Evolutionary conservation across 2,329 filamentous ascomycete genomes (phyloP).

Genomic region (Trichophaea hybrida): DNA sequence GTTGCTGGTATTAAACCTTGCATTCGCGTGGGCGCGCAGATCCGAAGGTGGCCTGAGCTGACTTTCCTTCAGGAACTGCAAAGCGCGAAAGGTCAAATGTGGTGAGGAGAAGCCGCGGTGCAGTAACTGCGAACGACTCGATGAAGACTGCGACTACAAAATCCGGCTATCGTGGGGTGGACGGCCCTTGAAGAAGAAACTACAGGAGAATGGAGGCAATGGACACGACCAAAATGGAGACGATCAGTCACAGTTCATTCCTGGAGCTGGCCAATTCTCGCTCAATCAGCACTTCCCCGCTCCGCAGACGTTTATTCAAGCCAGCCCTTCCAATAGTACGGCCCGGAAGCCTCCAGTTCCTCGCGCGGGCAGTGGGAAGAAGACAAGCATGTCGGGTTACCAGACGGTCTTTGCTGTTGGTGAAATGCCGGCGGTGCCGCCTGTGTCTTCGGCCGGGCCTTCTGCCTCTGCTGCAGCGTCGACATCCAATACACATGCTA

Average conservation of each 20-base stretch:
- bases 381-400: conserved; percentile 23
- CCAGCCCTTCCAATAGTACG: conserved; percentile 16
- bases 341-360: conserved; percentile 21
- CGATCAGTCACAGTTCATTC: conserved; percentile 28
- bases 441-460: background rate
- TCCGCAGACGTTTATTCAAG: conserved; percentile 26
- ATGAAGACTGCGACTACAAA: conserved; percentile 28
- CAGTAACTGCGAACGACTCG: conserved; percentile 27
- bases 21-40: background rate
- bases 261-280: conserved; percentile 27
- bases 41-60: conserved; percentile 1
- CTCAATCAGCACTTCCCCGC: conserved; percentile 26
- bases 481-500: background rate
- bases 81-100: conserved; percentile 28
- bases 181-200: conserved; percentile 27
- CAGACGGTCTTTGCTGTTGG: conserved; percentile 25
- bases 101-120: conserved; percentile 28
- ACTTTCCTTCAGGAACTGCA: conserved; percentile 25
- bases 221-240: conserved; percentile 25
- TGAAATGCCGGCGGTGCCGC: conserved; percentile 14
- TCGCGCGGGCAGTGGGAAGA: conserved; percentile 19
- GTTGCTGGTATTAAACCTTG: conserved; percentile 23
- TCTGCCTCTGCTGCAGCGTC: conserved; percentile 7
- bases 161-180: conserved; percentile 28
- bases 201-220: conserved; percentile 25